These are phyloP conservation scores for Globisporangium perplexum DNA, from an alignment of 352 stramenopile species.

Conservation along the genomic window DNA sequence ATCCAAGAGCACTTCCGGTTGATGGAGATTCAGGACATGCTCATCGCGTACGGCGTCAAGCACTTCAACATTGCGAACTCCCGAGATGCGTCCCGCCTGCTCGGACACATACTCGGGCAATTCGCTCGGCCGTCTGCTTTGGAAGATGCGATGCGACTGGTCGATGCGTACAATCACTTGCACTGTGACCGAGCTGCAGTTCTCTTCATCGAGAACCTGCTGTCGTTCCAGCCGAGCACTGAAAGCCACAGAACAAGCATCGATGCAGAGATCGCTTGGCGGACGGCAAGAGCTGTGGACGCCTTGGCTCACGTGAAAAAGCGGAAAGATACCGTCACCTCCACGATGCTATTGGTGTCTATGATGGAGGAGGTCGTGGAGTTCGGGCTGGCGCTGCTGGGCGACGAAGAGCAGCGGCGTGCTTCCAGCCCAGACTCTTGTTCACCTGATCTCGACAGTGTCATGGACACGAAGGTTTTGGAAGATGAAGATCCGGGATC, in stretches of 20 bases:
- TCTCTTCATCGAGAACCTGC: constrained; percentile 60
- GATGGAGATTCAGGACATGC: constrained; percentile 79
- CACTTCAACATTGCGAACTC: constrained; percentile 49
- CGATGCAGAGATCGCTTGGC: constrained; percentile 8
- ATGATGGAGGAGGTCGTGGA: constrained; percentile 49
- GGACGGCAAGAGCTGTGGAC: constrained; percentile 15
- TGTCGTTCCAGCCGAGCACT: constrained; percentile 17
- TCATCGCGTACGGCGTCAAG: constrained; percentile 49
- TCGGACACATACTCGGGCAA: constrained; percentile 58
- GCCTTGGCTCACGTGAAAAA: constrained; percentile 42
- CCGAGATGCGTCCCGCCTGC: constrained; percentile 35
- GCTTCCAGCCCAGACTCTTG: background rate
- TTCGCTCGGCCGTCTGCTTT: constrained; percentile 37
- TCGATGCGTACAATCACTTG: constrained; percentile 53
- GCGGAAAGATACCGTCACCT: constrained; percentile 14
- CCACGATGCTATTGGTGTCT: constrained; percentile 24
- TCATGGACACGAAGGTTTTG: background rate
- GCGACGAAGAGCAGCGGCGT: constrained; percentile 26
- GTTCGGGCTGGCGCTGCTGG: constrained; percentile 40
- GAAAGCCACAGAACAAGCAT: constrained; percentile 1
- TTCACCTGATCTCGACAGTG: background rate
- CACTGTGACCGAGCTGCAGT: constrained; percentile 42
- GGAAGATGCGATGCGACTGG: constrained; percentile 49
- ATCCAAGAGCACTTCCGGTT: constrained; percentile 59
- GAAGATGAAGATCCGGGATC: constrained; percentile 11